Evolutionary conservation across 2,329 filamentous ascomycete species (phyloP), one percentile per base, ranked within the genome.

Genomic region (Trichoderma hamatum): DNA sequence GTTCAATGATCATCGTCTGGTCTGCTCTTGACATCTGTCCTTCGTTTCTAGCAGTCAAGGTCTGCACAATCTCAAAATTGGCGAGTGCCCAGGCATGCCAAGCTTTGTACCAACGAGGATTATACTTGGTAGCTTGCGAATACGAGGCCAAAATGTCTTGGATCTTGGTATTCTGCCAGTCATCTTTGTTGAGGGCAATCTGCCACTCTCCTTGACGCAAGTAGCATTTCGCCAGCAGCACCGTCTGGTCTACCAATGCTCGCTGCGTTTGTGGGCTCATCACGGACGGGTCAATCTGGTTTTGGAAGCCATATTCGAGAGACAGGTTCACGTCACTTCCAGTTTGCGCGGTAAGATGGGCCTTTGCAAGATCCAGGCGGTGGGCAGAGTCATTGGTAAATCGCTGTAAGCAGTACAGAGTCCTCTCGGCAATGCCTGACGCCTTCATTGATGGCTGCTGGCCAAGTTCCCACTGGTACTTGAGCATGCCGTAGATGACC

Each of bases 51-150:
- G 90, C 86, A 10, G 90, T 88, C 69, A 96, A 83, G 0, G 91
- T 89, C 74, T 96, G 97, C 46, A 98, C 94, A 69, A 99, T 96
- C 80, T 99, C 95, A 75, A 99, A 99, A 80, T 99, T 99, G 66
- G 96, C 95, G 71, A 99, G 82, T 13, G 96, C 96, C 95, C 96
- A 99, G 0, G 96, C 92, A 80, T 99, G 96, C 96, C 96, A 99
- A 9, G 96, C 96, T 81, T 99, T 99, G 83, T 99, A 99, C 89
- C 95, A 99, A 71, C 91, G 90, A 39, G 93, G 91, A 78, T 99
- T 97, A 81, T 96, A 97, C 70, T 93, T 90, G 2, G 96, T 99
- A 1, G 96, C 96, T 70, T 94, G 91, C 21, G 90, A 90, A 79
- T 98, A 99, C 1, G 96, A 94, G n/a, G 89, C 87, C 28, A 99